phyloP scores from a whole-genome alignment of 2,329 filamentous ascomycete species.

The Claviceps pazoutovae region DNA sequence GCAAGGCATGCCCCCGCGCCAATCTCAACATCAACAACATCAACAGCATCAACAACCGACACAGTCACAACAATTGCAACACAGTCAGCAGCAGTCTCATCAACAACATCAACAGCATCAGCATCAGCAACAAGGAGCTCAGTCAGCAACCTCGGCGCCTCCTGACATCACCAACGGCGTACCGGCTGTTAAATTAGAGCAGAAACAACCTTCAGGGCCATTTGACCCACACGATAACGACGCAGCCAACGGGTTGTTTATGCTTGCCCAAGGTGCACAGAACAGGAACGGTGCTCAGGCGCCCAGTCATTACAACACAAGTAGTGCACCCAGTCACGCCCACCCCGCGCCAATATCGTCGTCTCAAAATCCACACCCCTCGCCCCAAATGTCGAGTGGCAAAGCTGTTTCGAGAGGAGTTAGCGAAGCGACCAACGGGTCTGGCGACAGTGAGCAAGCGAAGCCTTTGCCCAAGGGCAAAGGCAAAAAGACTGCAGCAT shows the following conservation, averaged over 20 bases:
- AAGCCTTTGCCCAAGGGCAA: conserved; percentile 53
- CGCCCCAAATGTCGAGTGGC: conserved; percentile 35
- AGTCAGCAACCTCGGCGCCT: conserved; percentile 36
- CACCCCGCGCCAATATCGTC: conserved; percentile 27
- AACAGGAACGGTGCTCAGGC: conserved; percentile 45
- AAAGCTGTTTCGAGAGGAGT: conserved; percentile 39
- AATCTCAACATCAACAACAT: conserved; percentile 12
- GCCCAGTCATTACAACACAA: conserved; percentile 31
- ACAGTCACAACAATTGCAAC: conserved; percentile 23
- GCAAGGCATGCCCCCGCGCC: conserved; percentile 20
- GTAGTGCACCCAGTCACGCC: conserved; percentile 33
- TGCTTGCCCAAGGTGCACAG: conserved; percentile 66
- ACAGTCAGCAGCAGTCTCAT: conserved; percentile 18
- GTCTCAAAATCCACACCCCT: conserved; percentile 25
- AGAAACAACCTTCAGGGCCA: conserved; percentile 43
- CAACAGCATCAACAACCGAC: conserved; percentile 4
- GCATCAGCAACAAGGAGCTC: conserved; percentile 12
- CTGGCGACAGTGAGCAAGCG: conserved; percentile 58
- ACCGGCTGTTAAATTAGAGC: conserved; percentile 29
- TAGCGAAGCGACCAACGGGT: conserved; percentile 57
- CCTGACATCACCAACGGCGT: conserved; percentile 33
- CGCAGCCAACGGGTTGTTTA: conserved; percentile 84
- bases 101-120: conserved; percentile 8
- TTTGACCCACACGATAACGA: conserved; percentile 89
- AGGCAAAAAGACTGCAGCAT: conserved; percentile 47